Conservation (phyloP, 495 filamentous ascomycete species). For the Penicillium manginii region DNA sequence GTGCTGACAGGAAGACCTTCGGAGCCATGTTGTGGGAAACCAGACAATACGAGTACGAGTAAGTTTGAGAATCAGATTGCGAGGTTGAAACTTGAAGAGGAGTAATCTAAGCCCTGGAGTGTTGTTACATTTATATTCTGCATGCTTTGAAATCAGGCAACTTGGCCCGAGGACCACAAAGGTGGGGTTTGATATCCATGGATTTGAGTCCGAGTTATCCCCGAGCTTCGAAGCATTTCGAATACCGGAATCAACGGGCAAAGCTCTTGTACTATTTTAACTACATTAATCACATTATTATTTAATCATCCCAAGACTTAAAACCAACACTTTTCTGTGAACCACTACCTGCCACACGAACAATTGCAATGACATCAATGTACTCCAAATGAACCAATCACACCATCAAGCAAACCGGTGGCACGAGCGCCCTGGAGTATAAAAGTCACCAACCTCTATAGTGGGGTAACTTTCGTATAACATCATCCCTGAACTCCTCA, state of each 20-base stretch:
- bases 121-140: background rate
- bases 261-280: too few relatives aligned
- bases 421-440: background rate
- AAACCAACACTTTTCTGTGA: too few relatives aligned
- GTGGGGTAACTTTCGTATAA: background rate
- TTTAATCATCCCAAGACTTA: too few relatives aligned
- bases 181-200: constrained; percentile 7
- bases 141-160: constrained; percentile 25
- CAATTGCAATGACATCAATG: background rate
- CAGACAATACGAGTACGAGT: background rate
- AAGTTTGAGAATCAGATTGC: background rate
- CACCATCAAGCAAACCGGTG: background rate
- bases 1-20: constrained; percentile 51
- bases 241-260: background rate
- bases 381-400: background rate
- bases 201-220: background rate
- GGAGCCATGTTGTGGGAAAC: constrained; percentile 33
- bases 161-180: constrained; percentile 7
- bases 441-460: background rate
- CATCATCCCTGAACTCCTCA: background rate
- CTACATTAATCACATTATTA: too few relatives aligned
- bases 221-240: background rate
- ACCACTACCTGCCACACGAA: background rate
- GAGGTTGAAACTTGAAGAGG: background rate
- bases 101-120: too few relatives aligned